Evolutionary conservation across 768 basidiomycete species (phyloP).

Genomic region (Naganishia antarctica): DNA sequence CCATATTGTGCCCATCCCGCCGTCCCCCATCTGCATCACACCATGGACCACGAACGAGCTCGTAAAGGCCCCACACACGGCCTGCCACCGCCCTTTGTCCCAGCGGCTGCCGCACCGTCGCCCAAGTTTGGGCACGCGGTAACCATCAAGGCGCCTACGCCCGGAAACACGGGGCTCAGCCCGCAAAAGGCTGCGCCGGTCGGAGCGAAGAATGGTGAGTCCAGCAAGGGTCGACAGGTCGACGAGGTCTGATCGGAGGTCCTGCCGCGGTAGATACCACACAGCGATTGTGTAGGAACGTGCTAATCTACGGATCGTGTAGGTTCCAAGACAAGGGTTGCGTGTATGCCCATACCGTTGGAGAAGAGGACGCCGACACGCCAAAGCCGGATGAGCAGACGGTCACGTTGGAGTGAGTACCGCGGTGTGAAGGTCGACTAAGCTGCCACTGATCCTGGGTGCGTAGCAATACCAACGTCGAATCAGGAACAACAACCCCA

Average conservation of each 20-base stretch:
- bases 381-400: constrained; percentile 4
- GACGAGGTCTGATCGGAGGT: background rate
- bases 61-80: background rate
- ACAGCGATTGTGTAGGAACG: constrained; percentile 81
- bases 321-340: constrained; percentile 43
- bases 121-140: constrained; percentile 1
- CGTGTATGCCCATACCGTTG: background rate
- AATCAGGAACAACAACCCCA: constrained; percentile 4
- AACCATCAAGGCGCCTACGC: constrained; percentile 14
- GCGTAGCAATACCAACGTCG: background rate
- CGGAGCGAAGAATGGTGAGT: background rate
- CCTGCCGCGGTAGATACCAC: constrained; percentile 30
- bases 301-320: constrained; percentile 74
- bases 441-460: background rate
- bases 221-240: background rate
- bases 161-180: background rate
- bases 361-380: constrained; percentile 23
- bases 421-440: too few relatives aligned
- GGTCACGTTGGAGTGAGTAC: background rate
- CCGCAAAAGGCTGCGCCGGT: background rate
- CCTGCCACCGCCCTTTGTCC: constrained; percentile 10
- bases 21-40: background rate
- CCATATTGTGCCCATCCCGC: too few relatives aligned
- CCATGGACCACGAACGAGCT: constrained; percentile 3
- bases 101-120: background rate